A percentile compares a stretch with the other conserved stretches of the same genome.
phyloP scores from a whole-genome alignment of 2,329 filamentous ascomycete species.

The Aureobasidium sp. region DNA sequence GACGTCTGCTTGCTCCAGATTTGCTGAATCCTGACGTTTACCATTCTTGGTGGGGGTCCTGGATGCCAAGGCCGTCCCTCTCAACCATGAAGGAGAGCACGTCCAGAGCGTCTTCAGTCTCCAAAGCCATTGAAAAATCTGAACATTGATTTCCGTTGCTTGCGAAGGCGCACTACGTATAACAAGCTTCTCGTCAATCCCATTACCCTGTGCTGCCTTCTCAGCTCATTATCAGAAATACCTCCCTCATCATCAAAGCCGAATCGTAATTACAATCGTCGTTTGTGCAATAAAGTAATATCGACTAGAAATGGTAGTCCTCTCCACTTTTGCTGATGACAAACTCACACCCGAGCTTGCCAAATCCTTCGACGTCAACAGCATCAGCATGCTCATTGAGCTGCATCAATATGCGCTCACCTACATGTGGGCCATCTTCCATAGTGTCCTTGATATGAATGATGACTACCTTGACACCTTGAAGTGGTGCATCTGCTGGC shows the following conservation, averaged over 20 bases:
- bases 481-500: conserved; percentile 42
- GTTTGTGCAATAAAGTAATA: neutral
- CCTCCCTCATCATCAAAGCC: neutral
- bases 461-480: conserved; percentile 70
- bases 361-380: conserved; percentile 39
- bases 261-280: neutral
- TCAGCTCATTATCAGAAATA: neutral
- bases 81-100: neutral
- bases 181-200: neutral
- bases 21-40: conserved; percentile 7
- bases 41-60: neutral
- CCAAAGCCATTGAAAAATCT: neutral
- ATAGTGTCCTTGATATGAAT: conserved; percentile 92
- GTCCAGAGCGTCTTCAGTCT: neutral
- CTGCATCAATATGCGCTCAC: conserved; percentile 61
- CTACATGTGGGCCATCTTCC: conserved; percentile 56
- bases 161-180: neutral
- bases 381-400: conserved; percentile 53
- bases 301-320: conserved; percentile 38
- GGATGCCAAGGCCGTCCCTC: neutral
- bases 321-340: conserved; percentile 60
- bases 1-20: neutral
- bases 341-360: conserved; percentile 67
- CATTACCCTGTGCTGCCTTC: neutral
- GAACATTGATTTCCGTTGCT: neutral